Conservation (phyloP, 2,329 filamentous ascomycete genomes). For the Monilinia vaccinii-corymbosi region DNA sequence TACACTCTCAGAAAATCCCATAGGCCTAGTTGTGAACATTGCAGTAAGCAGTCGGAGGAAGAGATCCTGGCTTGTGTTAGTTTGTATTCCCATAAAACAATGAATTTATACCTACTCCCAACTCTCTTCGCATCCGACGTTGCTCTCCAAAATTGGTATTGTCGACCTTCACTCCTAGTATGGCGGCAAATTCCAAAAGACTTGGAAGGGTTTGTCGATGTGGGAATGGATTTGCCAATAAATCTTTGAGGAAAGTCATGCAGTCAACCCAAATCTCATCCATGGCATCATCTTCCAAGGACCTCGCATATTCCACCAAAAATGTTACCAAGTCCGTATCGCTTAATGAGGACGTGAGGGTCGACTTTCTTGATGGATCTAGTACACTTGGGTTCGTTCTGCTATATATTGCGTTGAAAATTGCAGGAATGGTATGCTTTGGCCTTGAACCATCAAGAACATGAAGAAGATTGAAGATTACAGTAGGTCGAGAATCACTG, state of each 20-base stretch:
- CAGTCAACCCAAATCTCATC: constrained; percentile 98
- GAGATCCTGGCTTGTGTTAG: constrained; percentile 53
- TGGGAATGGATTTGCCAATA: constrained; percentile 87
- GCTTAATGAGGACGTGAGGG: constrained; percentile 73
- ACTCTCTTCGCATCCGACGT: constrained; percentile 78
- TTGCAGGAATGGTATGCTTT: constrained; percentile 82
- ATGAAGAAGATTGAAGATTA: constrained; percentile 79
- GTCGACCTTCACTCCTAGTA: constrained; percentile 89
- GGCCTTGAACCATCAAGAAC: constrained; percentile 86
- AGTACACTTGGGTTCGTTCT: constrained; percentile 77
- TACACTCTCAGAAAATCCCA: constrained; percentile 56
- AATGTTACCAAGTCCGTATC: constrained; percentile 83
- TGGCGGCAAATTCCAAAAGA: constrained; percentile 78
- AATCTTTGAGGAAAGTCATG: constrained; percentile 78
- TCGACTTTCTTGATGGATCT: constrained; percentile 74
- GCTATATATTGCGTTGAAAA: constrained; percentile 95
- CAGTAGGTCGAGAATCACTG: constrained; percentile 42
- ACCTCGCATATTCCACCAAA: constrained; percentile 79
- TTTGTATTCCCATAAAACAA: not conserved
- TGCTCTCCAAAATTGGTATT: constrained; percentile 98
- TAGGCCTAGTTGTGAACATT: constrained; percentile 84
- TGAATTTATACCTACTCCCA: constrained; percentile 56
- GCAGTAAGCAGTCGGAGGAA: constrained; percentile 82
- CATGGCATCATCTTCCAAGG: constrained; percentile 92
- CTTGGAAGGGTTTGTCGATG: constrained; percentile 84